Percentiles rank a stretch among this genome's conserved stretches.
Evolutionary conservation across 495 filamentous ascomycete genomes (phyloP).

Genomic region (Chaetomium fimeti): DNA sequence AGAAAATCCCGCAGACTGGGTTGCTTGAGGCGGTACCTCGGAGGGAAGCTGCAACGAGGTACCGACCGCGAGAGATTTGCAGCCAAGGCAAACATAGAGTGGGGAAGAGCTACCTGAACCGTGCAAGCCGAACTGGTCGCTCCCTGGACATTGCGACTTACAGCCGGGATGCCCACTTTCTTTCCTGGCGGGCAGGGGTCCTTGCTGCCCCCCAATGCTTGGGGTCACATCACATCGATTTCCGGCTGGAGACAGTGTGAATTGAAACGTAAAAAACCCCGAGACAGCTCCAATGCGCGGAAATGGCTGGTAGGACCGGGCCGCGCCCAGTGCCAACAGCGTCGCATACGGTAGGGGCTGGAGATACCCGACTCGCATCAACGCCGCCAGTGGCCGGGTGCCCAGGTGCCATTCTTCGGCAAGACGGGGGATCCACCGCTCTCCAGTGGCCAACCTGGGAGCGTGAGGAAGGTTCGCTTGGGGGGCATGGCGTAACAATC

Average conservation of each 20-base stretch:
- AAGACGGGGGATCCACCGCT: slow-evolving; percentile 16
- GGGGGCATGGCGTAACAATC: slow-evolving; percentile 18
- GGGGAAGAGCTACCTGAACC: slow-evolving; percentile 30
- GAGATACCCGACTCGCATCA: slow-evolving; percentile 25
- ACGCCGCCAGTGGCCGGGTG: slow-evolving; percentile 11
- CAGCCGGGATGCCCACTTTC: slow-evolving; percentile 28
- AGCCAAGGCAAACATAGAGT: slow-evolving; percentile 19
- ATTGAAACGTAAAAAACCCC: slow-evolving; percentile 26
- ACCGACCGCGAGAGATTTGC: slow-evolving; percentile 26
- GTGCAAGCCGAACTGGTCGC: slow-evolving; percentile 34
- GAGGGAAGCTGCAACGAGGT: slow-evolving; percentile 29
- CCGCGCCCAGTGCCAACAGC: not conserved
- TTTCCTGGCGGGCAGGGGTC: slow-evolving; percentile 15
- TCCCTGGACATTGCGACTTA: slow-evolving; percentile 34
- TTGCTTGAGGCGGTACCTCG: slow-evolving; percentile 29
- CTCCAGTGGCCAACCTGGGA: slow-evolving; percentile 20
- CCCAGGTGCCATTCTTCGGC: slow-evolving; percentile 12
- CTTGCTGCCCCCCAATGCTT: slow-evolving; percentile 24
- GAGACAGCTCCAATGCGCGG: slow-evolving; percentile 23
- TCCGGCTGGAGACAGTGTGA: slow-evolving; percentile 29
- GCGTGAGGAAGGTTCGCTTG: slow-evolving; percentile 25
- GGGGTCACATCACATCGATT: slow-evolving; percentile 28
- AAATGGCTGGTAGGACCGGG: not conserved
- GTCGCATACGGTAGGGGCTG: slow-evolving; percentile 16
- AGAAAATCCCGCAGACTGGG: slow-evolving; percentile 41